Evolutionary conservation across 208 protist species (phyloP).

Genomic region (Trypanosoma mega): DNA sequence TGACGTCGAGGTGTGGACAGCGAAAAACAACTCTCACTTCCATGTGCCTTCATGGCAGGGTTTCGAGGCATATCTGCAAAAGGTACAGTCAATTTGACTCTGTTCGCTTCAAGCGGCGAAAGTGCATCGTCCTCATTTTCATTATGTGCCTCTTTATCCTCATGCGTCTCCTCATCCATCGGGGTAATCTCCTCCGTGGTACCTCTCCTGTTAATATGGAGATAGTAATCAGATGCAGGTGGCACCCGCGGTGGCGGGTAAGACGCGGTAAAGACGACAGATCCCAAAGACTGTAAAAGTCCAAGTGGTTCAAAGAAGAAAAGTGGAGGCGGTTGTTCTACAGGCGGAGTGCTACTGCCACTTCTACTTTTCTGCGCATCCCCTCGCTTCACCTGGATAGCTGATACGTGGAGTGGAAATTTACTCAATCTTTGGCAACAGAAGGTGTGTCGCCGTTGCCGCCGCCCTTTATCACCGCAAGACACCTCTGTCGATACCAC

Average conservation of each 20-base stretch:
- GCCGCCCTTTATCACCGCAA: neutral
- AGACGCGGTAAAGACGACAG: neutral
- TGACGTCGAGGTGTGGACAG: conserved; percentile 7
- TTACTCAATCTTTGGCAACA: neutral
- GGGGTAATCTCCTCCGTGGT: neutral
- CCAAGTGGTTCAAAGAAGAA: neutral
- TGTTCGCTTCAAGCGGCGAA: too few species aligned
- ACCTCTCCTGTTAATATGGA: neutral
- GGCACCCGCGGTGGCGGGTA: neutral
- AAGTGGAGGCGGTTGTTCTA: neutral
- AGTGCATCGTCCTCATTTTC: too few species aligned
- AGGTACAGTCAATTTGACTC: too few species aligned
- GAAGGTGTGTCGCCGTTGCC: neutral
- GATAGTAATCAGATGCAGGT: neutral
- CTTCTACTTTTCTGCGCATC: neutral
- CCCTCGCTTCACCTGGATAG: neutral
- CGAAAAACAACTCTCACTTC: conserved; percentile 16
- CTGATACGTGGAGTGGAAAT: neutral
- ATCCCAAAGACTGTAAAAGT: neutral
- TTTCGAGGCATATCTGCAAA: neutral
- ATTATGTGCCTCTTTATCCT: neutral
- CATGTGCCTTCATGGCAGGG: neutral
- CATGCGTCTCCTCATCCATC: neutral
- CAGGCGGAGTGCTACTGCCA: neutral
- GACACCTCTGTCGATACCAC: neutral